Conservation (phyloP, 495 filamentous ascomycete genomes). For the Aspergillus sclerotiicarbonarius region DNA sequence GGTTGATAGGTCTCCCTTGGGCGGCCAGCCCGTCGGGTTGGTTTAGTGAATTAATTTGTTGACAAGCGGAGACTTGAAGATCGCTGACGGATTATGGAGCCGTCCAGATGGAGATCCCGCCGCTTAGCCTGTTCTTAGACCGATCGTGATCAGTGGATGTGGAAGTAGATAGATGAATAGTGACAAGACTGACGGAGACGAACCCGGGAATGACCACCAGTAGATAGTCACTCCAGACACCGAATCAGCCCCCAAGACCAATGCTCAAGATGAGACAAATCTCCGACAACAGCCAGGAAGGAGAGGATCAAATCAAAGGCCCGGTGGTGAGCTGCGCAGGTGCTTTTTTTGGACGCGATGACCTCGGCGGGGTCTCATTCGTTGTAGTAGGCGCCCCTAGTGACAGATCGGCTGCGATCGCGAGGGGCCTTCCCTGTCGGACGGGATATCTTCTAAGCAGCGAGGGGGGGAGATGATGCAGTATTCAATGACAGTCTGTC, state of each 20-base stretch:
- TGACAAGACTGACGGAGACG: background rate
- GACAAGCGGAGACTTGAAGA: background rate
- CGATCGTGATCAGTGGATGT: background rate
- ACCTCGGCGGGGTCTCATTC: constrained; percentile 20
- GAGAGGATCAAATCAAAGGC: background rate
- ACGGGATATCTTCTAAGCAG: constrained; percentile 2
- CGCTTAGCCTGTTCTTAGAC: background rate
- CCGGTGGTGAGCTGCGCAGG: background rate
- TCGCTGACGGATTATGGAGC: background rate
- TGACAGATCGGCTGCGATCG: constrained; percentile 17
- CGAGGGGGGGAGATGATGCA: background rate
- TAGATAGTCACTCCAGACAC: background rate
- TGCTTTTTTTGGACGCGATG: constrained; percentile 12
- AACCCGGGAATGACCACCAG: background rate
- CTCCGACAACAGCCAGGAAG: background rate
- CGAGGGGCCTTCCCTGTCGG: background rate
- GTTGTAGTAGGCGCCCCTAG: constrained; percentile 15
- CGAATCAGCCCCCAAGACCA: background rate
- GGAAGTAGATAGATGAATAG: background rate
- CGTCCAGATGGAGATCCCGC: background rate
- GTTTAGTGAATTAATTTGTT: background rate
- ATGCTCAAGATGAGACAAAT: constrained; percentile 1
- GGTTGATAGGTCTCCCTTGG: background rate
- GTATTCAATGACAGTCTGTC: background rate
- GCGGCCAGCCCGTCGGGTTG: constrained; percentile 1